These are phyloP conservation scores for Sporisorium iseilematis-ciliati DNA, from an alignment of 1,284 basidiomycete species.

Conservation along the genomic window DNA sequence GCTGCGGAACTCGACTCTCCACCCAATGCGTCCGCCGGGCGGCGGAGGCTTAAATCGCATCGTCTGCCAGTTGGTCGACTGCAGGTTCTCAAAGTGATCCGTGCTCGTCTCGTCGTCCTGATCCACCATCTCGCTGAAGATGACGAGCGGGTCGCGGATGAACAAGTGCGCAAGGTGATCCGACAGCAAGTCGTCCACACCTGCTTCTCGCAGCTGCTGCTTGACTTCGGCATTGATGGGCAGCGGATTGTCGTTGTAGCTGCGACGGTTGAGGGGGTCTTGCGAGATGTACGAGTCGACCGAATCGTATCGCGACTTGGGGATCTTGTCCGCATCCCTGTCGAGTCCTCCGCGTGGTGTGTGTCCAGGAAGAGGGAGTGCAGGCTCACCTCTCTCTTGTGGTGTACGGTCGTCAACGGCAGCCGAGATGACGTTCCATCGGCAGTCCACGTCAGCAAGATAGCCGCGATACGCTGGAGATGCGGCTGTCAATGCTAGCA, in stretches of 20 bases:
- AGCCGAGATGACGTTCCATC: conserved; percentile 98
- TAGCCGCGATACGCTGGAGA: conserved; percentile 94
- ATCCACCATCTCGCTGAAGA: conserved; percentile 93
- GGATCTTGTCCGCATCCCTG: conserved; percentile 74
- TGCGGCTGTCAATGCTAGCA: conserved; percentile 94
- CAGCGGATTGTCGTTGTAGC: conserved; percentile 89
- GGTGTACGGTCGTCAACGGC: conserved; percentile 96
- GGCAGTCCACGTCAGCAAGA: conserved; percentile 94
- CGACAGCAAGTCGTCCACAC: conserved; percentile 87
- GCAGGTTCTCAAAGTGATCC: conserved; percentile 99
- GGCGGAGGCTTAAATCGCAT: conserved; percentile 95
- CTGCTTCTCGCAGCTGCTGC: conserved; percentile 68
- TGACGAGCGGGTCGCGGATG: conserved; percentile 95
- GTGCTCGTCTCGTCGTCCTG: conserved; percentile 88
- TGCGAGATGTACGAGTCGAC: conserved; percentile 94
- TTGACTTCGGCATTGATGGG: conserved; percentile 79
- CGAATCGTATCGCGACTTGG: conserved; percentile 96
- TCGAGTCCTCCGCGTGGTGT: conserved; percentile 41
- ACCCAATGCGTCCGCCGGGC: conserved; percentile 89
- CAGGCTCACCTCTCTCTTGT: conserved; percentile 85
- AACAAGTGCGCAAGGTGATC: conserved; percentile 95
- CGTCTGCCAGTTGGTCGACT: conserved; percentile 99
- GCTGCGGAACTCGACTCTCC: conserved; percentile 97
- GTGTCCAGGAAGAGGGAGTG: conserved; percentile 37
- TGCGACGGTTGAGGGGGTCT: conserved; percentile 85